phyloP scores from a whole-genome alignment of 371 early-diverging fungal genomes.

The Phascolomyces articulosus region DNA sequence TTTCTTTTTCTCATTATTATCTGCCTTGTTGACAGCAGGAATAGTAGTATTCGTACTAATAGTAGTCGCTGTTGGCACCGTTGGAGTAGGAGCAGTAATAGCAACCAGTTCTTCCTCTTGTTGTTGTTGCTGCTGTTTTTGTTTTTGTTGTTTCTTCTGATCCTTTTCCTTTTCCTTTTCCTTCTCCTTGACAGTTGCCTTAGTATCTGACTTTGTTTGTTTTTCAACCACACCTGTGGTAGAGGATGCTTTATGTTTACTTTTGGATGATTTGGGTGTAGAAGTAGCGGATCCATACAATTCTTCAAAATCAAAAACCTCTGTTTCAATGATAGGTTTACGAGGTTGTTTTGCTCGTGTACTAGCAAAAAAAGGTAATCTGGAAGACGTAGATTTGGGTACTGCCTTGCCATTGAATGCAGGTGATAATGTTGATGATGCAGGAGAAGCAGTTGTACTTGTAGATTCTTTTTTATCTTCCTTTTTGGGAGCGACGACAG shows the following conservation, averaged over 20 bases:
- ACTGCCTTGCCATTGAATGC: no score
- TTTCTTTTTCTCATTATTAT: no score
- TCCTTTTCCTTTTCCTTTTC: background rate
- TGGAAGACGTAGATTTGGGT: background rate
- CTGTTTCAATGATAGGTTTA: slow-evolving; percentile 4
- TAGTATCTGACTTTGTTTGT: background rate
- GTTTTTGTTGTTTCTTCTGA: background rate
- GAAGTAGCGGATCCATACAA: background rate
- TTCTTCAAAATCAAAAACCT: slow-evolving; percentile 3
- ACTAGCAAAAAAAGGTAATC: background rate
- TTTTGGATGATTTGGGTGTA: no score
- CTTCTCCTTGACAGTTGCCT: background rate
- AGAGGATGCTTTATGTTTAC: no score
- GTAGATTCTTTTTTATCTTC: no score
- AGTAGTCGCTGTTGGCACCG: no score
- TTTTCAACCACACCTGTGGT: background rate
- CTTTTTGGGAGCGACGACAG: background rate
- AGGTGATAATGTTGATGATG: no score
- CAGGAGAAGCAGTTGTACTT: no score
- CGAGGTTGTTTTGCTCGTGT: background rate
- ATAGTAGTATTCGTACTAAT: no score
- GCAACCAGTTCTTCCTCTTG: no score
- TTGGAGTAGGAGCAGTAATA: no score
- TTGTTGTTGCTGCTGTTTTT: background rate
- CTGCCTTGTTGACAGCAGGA: no score